phyloP scores from a whole-genome alignment of 805 yeast species.

The Metschnikowia continentalis region DNA sequence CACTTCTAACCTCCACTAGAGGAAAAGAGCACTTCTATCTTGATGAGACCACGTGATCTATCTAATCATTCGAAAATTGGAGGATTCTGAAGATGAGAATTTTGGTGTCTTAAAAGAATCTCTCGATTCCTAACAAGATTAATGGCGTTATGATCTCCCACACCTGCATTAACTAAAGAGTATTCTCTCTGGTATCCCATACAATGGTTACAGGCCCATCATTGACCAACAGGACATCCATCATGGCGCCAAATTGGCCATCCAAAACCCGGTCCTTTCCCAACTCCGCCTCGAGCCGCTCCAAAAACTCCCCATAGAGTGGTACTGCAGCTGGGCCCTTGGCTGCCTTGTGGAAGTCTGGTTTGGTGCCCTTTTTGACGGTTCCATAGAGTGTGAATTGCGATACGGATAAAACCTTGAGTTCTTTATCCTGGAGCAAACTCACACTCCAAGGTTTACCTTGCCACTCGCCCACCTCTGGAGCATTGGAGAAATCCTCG shows the following conservation, averaged over 20 bases:
- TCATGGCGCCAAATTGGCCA: slow-evolving; percentile 95
- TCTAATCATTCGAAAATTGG: too few relatives aligned
- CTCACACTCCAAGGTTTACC: slow-evolving; percentile 73
- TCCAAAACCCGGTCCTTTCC: slow-evolving; percentile 70
- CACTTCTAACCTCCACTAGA: too few relatives aligned
- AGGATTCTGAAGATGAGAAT: too few relatives aligned
- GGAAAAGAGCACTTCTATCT: too few relatives aligned
- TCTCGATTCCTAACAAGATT: too few relatives aligned
- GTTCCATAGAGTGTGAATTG: slow-evolving; percentile 89
- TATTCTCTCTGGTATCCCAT: slow-evolving; percentile 53
- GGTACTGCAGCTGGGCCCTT: slow-evolving; percentile 59
- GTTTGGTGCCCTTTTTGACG: slow-evolving; percentile 87
- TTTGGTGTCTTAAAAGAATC: too few relatives aligned
- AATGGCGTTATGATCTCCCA: too few relatives aligned
- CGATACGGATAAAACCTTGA: slow-evolving; percentile 79
- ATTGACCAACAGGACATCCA: slow-evolving; percentile 84
- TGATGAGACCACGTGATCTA: too few relatives aligned
- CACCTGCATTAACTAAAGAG: not conserved
- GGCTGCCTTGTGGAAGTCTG: slow-evolving; percentile 91
- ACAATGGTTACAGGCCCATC: slow-evolving; percentile 93
- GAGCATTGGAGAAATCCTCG: slow-evolving; percentile 51
- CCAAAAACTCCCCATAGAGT: slow-evolving; percentile 53
- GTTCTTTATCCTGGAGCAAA: slow-evolving; percentile 57
- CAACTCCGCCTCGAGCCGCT: slow-evolving; percentile 43
- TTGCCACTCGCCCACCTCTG: slow-evolving; percentile 35